Base-by-base conservation (phyloP, 1,284 basidiomycete species). In the Leccinum pseudoinsigne region DNA sequence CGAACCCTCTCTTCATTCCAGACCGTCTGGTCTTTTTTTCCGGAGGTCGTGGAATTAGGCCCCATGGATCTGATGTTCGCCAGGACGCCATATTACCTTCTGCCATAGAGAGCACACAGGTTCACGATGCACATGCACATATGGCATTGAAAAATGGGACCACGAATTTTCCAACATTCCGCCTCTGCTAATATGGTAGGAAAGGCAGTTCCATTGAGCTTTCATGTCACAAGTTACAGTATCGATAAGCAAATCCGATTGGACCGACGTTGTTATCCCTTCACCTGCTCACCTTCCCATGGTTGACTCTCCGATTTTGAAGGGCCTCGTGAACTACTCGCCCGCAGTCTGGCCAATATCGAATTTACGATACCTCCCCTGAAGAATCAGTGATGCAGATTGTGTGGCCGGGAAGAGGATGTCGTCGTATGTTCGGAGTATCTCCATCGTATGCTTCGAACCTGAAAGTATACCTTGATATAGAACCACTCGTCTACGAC, bases 341-440 rank as follows among this genome's bases (percentile, higher is more conserved):
- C 16, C 40, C 40, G 8, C 16, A n/a, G 40, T n/a, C 40, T n/a
- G 40, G 9, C 40, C 16, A 81, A 77, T 55, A 82, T 85, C 16
- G 84, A 86, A 26, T 81, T 78, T 28, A 87, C 77, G 47, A 87
- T 80, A 6, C 86, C 85, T 0, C 84, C 86, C 14, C 81, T 85
- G 69, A 86, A 84, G 31, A 86, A 10, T 86, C 86, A 11, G 87
- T 62, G 65, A 87, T 88, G 71, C 86, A 86, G 34, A 88, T 78
- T 2, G 84, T 83, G 62, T 86, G 82, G 0, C 83, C 82, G 1
- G 83, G 81, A 34, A 89, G 70, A 1, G 87, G 87, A 81, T 86
- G 28, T 61, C 14, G 5, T 21, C 11, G 26, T 38, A 16, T 28
- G 58, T 63, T 38, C 14, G 38, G 38, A 59, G 34, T 18, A 6